phyloP scores from a whole-genome alignment of 331 rosid genomes.

The Quercus tomentella region DNA sequence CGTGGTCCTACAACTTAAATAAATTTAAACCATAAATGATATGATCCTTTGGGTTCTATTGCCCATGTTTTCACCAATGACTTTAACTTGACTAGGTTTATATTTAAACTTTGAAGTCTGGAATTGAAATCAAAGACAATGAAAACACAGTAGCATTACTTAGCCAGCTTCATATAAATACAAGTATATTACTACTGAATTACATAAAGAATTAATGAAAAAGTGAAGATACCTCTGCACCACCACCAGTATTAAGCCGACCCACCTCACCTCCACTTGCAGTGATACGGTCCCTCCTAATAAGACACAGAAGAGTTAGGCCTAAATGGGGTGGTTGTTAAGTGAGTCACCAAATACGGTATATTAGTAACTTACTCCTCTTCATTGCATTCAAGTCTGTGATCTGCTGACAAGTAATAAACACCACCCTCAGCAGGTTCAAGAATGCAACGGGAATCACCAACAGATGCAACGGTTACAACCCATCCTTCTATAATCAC shows the following conservation, averaged over 20 bases:
- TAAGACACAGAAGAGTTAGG: slow-evolving; percentile 24
- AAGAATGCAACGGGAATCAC: slow-evolving; percentile 92
- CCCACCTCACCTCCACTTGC: slow-evolving; percentile 98
- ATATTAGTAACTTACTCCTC: slow-evolving; percentile 72
- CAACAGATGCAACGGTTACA: slow-evolving; percentile 95
- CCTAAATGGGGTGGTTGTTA: not conserved
- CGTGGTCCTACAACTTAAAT: not conserved
- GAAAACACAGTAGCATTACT: not conserved
- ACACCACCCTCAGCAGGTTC: slow-evolving; percentile 90
- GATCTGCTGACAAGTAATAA: slow-evolving; percentile 91
- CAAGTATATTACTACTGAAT: not conserved
- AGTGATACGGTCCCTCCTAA: slow-evolving; percentile 83
- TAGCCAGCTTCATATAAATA: not conserved
- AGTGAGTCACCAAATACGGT: slow-evolving; percentile 7
- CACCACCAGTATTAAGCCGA: slow-evolving; percentile 96
- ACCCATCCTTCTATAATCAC: slow-evolving; percentile 95
- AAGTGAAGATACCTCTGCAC: slow-evolving; percentile 73
- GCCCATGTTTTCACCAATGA: not conserved
- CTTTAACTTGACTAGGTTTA: not conserved
- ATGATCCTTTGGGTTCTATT: not conserved
- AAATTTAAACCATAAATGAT: not conserved
- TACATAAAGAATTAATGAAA: not conserved
- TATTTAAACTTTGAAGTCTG: not conserved
- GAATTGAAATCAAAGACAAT: not conserved
- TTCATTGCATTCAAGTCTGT: slow-evolving; percentile 88